phyloP scores from a whole-genome alignment of 495 filamentous ascomycete species.

The Trichoderma gamsii region DNA sequence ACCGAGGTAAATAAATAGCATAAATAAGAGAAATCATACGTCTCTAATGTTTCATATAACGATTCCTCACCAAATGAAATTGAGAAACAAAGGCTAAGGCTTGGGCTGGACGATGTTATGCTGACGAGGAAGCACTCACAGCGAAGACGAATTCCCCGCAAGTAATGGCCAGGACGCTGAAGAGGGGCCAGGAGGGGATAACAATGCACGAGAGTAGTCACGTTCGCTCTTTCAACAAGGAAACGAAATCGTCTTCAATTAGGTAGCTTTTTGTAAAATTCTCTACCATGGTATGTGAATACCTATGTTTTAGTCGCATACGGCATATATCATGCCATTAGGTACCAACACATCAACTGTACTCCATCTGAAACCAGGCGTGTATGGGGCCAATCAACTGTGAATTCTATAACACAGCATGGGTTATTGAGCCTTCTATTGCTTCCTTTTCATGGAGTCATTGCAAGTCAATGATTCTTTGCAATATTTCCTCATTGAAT shows the following conservation, averaged over 20 bases:
- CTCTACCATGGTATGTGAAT: not conserved
- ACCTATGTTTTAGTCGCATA: not conserved
- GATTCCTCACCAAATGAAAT: too few species aligned
- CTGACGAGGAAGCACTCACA: not conserved
- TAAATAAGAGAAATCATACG: too few species aligned
- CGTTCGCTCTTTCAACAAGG: not conserved
- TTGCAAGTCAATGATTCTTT: too few species aligned
- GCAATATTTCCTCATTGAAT: too few species aligned
- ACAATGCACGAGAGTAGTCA: not conserved
- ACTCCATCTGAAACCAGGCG: not conserved
- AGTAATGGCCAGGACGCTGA: not conserved
- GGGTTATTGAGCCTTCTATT: not conserved
- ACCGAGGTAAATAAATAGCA: too few species aligned
- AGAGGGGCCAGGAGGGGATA: not conserved
- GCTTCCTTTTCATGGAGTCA: not conserved
- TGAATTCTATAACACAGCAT: not conserved
- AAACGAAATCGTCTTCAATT: too few species aligned
- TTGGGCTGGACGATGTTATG: not conserved
- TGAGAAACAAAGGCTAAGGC: too few species aligned
- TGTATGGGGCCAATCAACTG: too few species aligned
- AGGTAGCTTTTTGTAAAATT: not conserved
- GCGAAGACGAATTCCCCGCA: not conserved
- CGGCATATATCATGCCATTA: slow-evolving; percentile 14
- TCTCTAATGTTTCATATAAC: too few species aligned
- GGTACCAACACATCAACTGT: slow-evolving; percentile 2